Conservation (phyloP, 192 early-diverging fungal genomes). For the Rhizophagus clarus region DNA sequence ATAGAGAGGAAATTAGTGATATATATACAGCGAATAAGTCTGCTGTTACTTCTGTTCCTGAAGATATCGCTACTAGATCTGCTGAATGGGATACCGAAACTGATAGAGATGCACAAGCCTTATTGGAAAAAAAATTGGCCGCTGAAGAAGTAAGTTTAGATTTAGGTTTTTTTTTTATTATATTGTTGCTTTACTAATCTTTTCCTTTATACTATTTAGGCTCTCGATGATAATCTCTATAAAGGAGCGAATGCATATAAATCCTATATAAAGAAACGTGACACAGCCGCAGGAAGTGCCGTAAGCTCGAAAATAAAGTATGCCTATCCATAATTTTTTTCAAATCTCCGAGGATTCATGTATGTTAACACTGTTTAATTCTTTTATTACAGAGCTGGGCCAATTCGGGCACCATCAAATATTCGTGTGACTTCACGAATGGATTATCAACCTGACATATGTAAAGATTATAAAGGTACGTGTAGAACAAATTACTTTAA, state of each 20-base stretch:
- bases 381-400: slow-evolving; percentile 60
- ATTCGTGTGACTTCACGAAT: slow-evolving; percentile 82
- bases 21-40: slow-evolving; percentile 42
- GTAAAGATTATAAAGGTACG: slow-evolving; percentile 96
- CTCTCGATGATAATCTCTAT: slow-evolving; percentile 60
- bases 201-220: slow-evolving; percentile 16
- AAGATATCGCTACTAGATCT: slow-evolving; percentile 39
- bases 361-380: neutral
- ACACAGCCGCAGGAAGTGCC: slow-evolving; percentile 41
- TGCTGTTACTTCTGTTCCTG: slow-evolving; percentile 37
- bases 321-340: neutral
- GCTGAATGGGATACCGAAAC: slow-evolving; percentile 48
- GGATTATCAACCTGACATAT: slow-evolving; percentile 97
- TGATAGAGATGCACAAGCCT: slow-evolving; percentile 43
- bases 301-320: slow-evolving; percentile 59
- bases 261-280: slow-evolving; percentile 57
- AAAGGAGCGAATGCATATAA: slow-evolving; percentile 70
- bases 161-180: slow-evolving; percentile 2
- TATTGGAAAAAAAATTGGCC: slow-evolving; percentile 48
- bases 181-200: neutral
- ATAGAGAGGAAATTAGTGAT: slow-evolving; percentile 39
- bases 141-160: slow-evolving; percentile 39
- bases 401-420: slow-evolving; percentile 68
- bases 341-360: slow-evolving; percentile 11
- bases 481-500: slow-evolving; percentile 32